Base-by-base conservation (phyloP, 2,329 filamentous ascomycete genomes). In the Dactylellina cionopaga region DNA sequence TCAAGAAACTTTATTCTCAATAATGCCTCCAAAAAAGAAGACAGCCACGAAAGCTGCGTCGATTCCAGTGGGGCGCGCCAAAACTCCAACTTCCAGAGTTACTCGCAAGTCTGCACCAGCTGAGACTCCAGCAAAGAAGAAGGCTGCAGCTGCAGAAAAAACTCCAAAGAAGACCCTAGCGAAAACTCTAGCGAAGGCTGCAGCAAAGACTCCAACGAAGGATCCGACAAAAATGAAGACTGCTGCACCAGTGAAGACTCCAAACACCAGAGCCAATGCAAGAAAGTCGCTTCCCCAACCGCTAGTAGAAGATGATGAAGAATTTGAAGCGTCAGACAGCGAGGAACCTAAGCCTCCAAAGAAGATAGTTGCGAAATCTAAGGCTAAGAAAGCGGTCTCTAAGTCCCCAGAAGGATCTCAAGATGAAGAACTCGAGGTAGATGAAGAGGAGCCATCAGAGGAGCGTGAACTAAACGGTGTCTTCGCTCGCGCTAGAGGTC, bases 401-500 rank as follows among this genome's bases (percentile, higher is more conserved):
- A n/a, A n/a, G n/a, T n/a, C 5, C 9, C 5, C 11, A 39, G 35
- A 39, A 39, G 35, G 35, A 9, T 6, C 35, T 9, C 6, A 47
- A 27, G 44, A 24, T 19, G 19, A 58, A 33, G 22, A 47, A 47
- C 11, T 10, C 10, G 52, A 59, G 39, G 46, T 31, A 10, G 56
- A 52, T 13, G 46, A 52, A n/a, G 10, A 44, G 11, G 46, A 24
- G 5, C 1, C 25, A 13, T 22, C 35, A 27, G 29, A 33, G 10
- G 6, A 29, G 7, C 1, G 33, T 35, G 52, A 52, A 24, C 43
- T 72, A 37, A 33, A 64, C 6, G 68, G 68, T 31, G 59, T 39
- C 4, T 43, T 65, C 10, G 10, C 35, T 55, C 68, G 59, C 22
- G 68, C 68, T 13, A 33, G n/a, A 22, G 52, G 24, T n/a, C 51